A percentile compares a stretch with the other conserved stretches of the same genome.
These are phyloP conservation scores for Catunica adiposa DNA, from an alignment of 2,329 filamentous ascomycete genomes.

Conservation along the genomic window DNA sequence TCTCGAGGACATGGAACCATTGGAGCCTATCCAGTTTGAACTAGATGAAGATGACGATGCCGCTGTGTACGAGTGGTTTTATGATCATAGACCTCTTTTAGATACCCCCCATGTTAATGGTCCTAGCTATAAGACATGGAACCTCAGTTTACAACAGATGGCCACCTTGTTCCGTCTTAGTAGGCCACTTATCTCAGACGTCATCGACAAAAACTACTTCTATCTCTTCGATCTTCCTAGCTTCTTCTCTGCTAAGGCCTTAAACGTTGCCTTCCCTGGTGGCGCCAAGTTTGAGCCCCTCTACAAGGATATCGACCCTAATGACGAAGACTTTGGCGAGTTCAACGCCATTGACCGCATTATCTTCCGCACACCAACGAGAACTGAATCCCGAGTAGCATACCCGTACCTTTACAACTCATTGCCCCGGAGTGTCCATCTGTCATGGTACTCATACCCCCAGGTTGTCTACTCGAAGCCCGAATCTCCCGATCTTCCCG, in stretches of 20 bases:
- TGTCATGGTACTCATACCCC: slow-evolving; percentile 86
- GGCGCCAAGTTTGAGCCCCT: slow-evolving; percentile 91
- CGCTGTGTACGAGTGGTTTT: slow-evolving; percentile 91
- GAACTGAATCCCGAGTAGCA: slow-evolving; percentile 88
- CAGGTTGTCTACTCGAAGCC: slow-evolving; percentile 81
- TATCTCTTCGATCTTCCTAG: slow-evolving; percentile 93
- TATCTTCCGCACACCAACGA: slow-evolving; percentile 88
- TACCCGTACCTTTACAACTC: slow-evolving; percentile 96
- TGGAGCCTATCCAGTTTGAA: slow-evolving; percentile 98
- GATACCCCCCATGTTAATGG: slow-evolving; percentile 93
- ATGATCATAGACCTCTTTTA: slow-evolving; percentile 77
- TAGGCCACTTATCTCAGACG: slow-evolving; percentile 75
- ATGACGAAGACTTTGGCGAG: slow-evolving; percentile 97
- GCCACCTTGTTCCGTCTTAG: slow-evolving; percentile 85
- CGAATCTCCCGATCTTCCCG: slow-evolving; percentile 76
- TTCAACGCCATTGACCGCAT: slow-evolving; percentile 99
- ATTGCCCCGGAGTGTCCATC: slow-evolving; percentile 78
- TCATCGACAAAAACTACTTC: slow-evolving; percentile 93
- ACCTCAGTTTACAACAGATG: slow-evolving; percentile 86
- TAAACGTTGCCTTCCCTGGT: slow-evolving; percentile 95
- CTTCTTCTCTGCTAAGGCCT: slow-evolving; percentile 86
- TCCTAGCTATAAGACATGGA: slow-evolving; percentile 93
- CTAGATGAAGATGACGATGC: slow-evolving; percentile 85
- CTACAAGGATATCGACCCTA: slow-evolving; percentile 97
- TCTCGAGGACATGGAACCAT: slow-evolving; percentile 91